phyloP scores from a whole-genome alignment of 2,329 filamentous ascomycete species.

The Bipolaris oryzae region DNA sequence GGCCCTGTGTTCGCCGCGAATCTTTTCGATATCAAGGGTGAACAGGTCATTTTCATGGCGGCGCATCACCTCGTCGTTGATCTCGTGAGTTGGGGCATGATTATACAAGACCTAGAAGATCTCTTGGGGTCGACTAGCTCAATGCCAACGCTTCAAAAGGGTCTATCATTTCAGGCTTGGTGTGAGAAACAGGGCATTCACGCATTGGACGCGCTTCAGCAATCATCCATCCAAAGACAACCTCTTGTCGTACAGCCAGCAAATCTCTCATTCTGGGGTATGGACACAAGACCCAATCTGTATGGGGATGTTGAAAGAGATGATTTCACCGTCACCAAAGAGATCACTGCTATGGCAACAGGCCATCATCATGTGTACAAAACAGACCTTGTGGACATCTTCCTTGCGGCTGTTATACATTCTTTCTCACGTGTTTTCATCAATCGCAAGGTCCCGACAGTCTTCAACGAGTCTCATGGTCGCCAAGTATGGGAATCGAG shows the following conservation, averaged over 20 bases:
- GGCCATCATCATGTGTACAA: constrained; percentile 52
- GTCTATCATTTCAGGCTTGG: constrained; percentile 41
- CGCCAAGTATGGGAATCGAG: constrained; percentile 52
- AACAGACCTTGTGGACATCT: constrained; percentile 61
- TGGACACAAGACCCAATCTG: constrained; percentile 34
- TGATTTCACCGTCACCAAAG: constrained; percentile 30
- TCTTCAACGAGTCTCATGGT: constrained; percentile 53
- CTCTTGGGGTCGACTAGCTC: constrained; percentile 22
- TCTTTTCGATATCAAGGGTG: constrained; percentile 25
- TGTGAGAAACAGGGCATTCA: constrained; percentile 32
- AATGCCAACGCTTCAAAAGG: constrained; percentile 21
- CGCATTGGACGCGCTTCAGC: constrained; percentile 18
- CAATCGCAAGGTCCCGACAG: constrained; percentile 57
- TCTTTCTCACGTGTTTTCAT: constrained; percentile 63
- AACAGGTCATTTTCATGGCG: constrained; percentile 38
- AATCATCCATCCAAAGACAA: constrained; percentile 16
- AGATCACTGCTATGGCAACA: constrained; percentile 29
- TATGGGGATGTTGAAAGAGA: constrained; percentile 42
- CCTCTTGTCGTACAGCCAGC: constrained; percentile 23
- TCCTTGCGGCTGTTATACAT: constrained; percentile 60
- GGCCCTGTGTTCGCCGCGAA: constrained; percentile 41
- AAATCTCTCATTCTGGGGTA: constrained; percentile 39
- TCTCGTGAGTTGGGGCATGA: constrained; percentile 43
- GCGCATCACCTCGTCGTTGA: constrained; percentile 45
- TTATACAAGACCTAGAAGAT: constrained; percentile 43